phyloP scores from a whole-genome alignment of 2,329 filamentous ascomycete genomes.

The Colletotrichum destructivum region DNA sequence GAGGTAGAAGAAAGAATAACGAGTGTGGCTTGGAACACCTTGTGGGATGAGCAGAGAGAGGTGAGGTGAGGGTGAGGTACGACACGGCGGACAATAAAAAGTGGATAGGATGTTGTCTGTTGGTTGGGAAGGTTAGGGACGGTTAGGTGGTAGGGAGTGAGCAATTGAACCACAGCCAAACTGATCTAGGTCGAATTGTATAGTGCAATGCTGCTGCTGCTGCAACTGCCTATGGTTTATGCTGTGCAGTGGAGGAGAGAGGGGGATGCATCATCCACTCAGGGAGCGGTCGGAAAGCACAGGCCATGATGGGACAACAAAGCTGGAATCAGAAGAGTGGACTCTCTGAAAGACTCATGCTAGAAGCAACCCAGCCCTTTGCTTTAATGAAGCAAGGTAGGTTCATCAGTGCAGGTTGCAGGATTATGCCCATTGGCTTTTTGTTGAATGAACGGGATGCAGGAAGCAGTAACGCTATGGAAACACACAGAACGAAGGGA shows the following conservation, averaged over 20 bases:
- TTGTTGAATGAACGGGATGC: not conserved
- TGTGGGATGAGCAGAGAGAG: slow-evolving; percentile 15
- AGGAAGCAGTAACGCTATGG: not conserved
- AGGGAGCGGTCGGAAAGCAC: too few relatives aligned
- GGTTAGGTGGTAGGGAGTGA: slow-evolving; percentile 1
- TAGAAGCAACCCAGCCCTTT: too few relatives aligned
- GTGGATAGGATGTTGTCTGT: slow-evolving; percentile 26
- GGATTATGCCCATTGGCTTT: not conserved
- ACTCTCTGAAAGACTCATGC: not conserved
- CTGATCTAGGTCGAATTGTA: slow-evolving; percentile 14
- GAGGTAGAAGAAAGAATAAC: slow-evolving; percentile 11
- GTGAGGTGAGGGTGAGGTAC: slow-evolving; percentile 25
- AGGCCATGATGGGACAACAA: too few relatives aligned
- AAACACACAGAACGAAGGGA: not conserved
- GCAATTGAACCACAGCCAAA: slow-evolving; percentile 5
- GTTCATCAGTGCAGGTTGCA: too few relatives aligned
- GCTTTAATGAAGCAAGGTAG: not conserved
- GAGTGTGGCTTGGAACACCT: slow-evolving; percentile 19
- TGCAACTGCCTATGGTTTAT: not conserved
- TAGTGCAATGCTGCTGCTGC: slow-evolving; percentile 8
- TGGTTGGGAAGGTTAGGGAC: slow-evolving; percentile 13
- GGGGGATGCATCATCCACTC: not conserved
- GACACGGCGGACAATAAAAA: slow-evolving; percentile 33
- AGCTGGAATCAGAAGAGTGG: not conserved
- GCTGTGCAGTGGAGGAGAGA: not conserved